Evolutionary conservation across 495 filamentous ascomycete genomes (phyloP).

Genomic region (Cairneyella variabilis): DNA sequence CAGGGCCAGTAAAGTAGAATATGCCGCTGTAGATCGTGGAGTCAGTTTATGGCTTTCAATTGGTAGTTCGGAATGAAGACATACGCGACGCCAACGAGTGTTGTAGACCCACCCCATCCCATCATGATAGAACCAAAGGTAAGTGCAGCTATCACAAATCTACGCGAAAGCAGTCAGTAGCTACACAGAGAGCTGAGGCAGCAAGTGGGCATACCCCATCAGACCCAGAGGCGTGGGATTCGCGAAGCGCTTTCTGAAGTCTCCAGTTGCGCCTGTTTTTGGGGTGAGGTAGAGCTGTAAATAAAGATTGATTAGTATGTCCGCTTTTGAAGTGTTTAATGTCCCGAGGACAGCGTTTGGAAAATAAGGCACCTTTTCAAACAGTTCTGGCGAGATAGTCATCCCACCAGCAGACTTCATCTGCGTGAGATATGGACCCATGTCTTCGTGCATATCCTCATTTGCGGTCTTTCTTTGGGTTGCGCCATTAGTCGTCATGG

Average conservation of each 20-base stretch:
- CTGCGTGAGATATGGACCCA: not conserved
- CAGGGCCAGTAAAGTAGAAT: conserved; percentile 52
- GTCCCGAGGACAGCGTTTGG: not conserved
- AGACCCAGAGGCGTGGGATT: conserved; percentile 52
- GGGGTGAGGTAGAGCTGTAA: conserved; percentile 45
- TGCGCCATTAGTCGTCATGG: not conserved
- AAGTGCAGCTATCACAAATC: conserved; percentile 44
- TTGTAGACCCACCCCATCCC: conserved; percentile 49
- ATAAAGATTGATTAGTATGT: conserved; percentile 24
- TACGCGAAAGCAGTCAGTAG: conserved; percentile 13
- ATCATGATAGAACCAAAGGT: conserved; percentile 38
- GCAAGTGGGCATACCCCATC: conserved; percentile 31
- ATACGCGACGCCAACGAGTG: conserved; percentile 46
- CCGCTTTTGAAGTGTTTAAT: not conserved
- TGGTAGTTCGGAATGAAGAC: conserved; percentile 25
- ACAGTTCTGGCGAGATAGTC: conserved; percentile 50
- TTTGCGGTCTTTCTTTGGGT: not conserved
- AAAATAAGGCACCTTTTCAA: conserved; percentile 42
- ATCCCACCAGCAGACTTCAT: conserved; percentile 19
- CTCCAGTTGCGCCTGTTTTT: conserved; percentile 43
- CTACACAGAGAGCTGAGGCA: conserved; percentile 12
- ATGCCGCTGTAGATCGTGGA: conserved; percentile 36
- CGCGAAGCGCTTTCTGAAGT: conserved; percentile 47
- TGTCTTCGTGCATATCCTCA: not conserved
- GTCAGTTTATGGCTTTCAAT: not conserved